phyloP scores from a whole-genome alignment of 768 basidiomycete species.

The Serendipita vermifera region DNA sequence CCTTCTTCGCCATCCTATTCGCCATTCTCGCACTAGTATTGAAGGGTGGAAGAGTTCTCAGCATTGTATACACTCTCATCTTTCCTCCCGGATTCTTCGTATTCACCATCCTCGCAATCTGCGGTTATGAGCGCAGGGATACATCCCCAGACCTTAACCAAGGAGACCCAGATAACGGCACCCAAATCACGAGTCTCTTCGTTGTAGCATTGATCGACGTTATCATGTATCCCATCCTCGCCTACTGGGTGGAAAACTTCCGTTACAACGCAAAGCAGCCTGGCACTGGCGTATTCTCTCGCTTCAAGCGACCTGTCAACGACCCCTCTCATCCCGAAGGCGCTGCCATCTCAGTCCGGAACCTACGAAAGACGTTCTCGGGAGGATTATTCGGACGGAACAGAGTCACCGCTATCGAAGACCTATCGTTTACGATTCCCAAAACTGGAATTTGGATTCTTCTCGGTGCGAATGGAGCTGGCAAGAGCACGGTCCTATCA shows the following conservation, averaged over 20 bases:
- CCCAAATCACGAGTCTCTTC: background rate
- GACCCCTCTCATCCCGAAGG: constrained; percentile 22
- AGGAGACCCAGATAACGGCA: constrained; percentile 45
- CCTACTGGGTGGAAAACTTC: constrained; percentile 41
- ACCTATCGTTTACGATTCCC: constrained; percentile 57
- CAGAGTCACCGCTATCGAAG: constrained; percentile 45
- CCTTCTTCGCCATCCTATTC: constrained; percentile 51
- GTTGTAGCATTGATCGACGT: constrained; percentile 42
- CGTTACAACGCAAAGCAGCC: constrained; percentile 44
- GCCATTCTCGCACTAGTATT: constrained; percentile 54
- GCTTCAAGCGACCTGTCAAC: background rate
- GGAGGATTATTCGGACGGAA: constrained; percentile 31
- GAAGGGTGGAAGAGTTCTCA: constrained; percentile 30
- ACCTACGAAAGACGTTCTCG: constrained; percentile 46
- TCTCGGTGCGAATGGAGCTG: constrained; percentile 56
- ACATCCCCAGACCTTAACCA: constrained; percentile 41
- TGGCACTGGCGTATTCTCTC: constrained; percentile 21
- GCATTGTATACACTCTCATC: constrained; percentile 46
- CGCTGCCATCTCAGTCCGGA: constrained; percentile 47
- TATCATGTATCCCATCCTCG: constrained; percentile 62
- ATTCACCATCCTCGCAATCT: constrained; percentile 53
- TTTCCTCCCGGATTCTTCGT: constrained; percentile 70
- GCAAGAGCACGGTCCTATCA: constrained; percentile 61
- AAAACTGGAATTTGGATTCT: constrained; percentile 65
- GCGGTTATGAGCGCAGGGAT: constrained; percentile 51